Conservation (phyloP, 208 protist genomes). For the Trypanosoma scelopori region DNA sequence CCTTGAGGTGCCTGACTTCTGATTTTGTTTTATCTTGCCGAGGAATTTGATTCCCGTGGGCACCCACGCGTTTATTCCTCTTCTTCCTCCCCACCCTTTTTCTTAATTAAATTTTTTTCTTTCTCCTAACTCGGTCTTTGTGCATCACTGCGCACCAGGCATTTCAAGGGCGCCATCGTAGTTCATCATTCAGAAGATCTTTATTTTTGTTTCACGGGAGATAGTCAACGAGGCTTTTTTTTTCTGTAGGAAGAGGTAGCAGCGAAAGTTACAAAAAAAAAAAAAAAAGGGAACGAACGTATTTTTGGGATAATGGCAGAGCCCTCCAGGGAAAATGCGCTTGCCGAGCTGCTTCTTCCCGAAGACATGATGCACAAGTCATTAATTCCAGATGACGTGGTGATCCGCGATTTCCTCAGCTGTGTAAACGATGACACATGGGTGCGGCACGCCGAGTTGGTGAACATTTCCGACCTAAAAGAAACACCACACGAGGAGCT, state of each 20-base stretch:
- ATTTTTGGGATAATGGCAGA: conserved; percentile 15
- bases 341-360: conserved; percentile 28
- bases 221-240: too few species aligned
- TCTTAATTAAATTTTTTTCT: conserved; percentile 4
- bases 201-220: too few species aligned
- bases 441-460: conserved; percentile 72
- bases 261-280: conserved; percentile 12
- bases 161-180: too few species aligned
- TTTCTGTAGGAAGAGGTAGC: too few species aligned
- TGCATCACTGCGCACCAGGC: neutral
- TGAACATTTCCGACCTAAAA: conserved; percentile 65
- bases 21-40: too few species aligned
- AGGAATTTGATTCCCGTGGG: too few species aligned
- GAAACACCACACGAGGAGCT: conserved; percentile 53
- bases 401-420: conserved; percentile 59
- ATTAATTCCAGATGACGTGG: conserved; percentile 69
- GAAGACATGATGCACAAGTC: conserved; percentile 32
- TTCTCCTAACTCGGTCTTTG: neutral
- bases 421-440: conserved; percentile 87
- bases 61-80: conserved; percentile 2
- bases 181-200: too few species aligned
- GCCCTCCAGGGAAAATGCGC: conserved; percentile 1
- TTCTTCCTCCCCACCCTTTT: neutral
- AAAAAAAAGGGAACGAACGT: conserved; percentile 1
- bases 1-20: too few species aligned